Base-by-base conservation (phyloP, 495 filamentous ascomycete species). In the Thermochaetoides thermophila region DNA sequence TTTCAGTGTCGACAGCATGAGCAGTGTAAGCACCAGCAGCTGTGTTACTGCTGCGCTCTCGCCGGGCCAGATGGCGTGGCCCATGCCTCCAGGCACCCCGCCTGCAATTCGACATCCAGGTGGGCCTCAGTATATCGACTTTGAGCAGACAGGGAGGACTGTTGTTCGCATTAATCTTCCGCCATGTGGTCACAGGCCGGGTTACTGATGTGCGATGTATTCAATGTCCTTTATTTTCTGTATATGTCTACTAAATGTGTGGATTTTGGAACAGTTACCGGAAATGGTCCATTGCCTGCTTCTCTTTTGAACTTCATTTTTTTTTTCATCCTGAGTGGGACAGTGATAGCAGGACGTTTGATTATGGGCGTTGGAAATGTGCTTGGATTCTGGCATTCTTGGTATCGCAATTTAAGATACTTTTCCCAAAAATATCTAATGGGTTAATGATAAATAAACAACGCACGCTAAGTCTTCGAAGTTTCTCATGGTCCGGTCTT, bases 1-100 rank as follows among this genome's bases (percentile, higher is more conserved):
- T 21, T 4, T 36, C 13, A 42, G 29, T 14, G n/a, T 16, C 4
- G 32, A 37, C 21, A 44, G 42, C 26, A 9, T 34, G 8, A 33
- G 29, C 26, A 44, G 33, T 17, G 14, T 37, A 25, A 44, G 37
- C 30, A 39, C 32, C 1, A 23, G 25, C 9, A 40, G 33, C 17
- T 32, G 23, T 5, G 26, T 37, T 11, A 40, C 37, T n/a, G 37
- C 37, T 5, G 38, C 31, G 12, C 10, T 44, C 24, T 16, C 38
- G 5, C 42, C 42, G 3, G 41, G 36, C 10, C 42, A 40, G 19
- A 40, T 37, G 26, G 29, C 38, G 3, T 44, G 37, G 33, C 42
- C 37, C 18, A 40, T 44, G 37, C 42, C 42, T 20, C 37, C 37
- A 2, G 31, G 25, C 12, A 37, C 42, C 14, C 34, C 42, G 13